Evolutionary conservation across 352 stramenopile species (phyloP), one percentile per base, ranked within the genome.

Genomic region (Globisporangium iwayamae): DNA sequence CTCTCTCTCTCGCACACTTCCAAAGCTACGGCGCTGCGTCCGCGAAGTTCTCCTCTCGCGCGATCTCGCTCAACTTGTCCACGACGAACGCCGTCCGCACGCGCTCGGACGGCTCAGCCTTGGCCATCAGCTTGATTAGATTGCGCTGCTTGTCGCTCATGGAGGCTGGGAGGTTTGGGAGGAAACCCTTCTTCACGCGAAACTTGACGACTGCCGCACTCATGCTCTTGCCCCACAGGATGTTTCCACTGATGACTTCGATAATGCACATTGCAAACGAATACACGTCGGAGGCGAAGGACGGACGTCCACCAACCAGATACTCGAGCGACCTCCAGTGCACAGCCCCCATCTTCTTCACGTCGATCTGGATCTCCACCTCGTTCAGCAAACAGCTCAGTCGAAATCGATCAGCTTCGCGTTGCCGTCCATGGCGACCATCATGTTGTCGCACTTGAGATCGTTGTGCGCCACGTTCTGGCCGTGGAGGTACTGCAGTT

Each of bases 391-490:
- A 11, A 25, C 7, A n/a, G 22, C 61, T 67, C 41, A 67, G 22
- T 63, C 70, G 45, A 76, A 76, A 54, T 76, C 70, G n/a, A 63
- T 68, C 9, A 76, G 51, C 63, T 70, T 68, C 5, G 56, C 69
- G 2, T 63, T 69, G 18, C 65, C 64, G 46, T 72, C 67, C 18
- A 34, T 20, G 16, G 53, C 68, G n/a, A 74, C 59, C 50, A 74
- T 47, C 32, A 75, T 68, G 41, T 72, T 67, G 58, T 73, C 64
- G 50, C 57, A 62, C 36, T 73, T 75, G 32, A 75, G 57, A 9
- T 70, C 65, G n/a, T 56, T 67, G 46, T 77, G 64, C 8, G 62
- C 61, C 2, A 48, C 10, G 45, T 46, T 45, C 11, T 22, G 5
- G 1, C 11, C 2, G 45, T 56, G 57, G 1, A 63, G 45, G 45